These are phyloP conservation scores for Botrytis medusae DNA, from an alignment of 2,329 filamentous ascomycete species.

Conservation along the genomic window DNA sequence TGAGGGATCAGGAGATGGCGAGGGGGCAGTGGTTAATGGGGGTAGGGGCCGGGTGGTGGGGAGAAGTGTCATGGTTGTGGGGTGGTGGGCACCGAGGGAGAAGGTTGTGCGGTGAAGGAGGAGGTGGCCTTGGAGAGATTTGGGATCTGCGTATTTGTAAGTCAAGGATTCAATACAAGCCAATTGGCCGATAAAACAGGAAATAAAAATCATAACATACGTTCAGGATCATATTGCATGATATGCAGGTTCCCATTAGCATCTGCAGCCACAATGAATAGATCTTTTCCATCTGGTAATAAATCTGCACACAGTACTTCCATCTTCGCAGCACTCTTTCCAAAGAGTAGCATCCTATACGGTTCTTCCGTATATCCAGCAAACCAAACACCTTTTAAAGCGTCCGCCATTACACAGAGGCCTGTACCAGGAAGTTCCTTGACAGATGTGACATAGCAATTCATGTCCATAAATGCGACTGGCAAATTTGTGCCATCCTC, in stretches of 20 bases:
- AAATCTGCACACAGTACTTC: conserved; percentile 84
- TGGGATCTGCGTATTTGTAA: conserved; percentile 66
- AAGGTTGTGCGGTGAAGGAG: conserved; percentile 87
- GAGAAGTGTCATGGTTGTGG: conserved; percentile 73
- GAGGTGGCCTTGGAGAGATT: conserved; percentile 84
- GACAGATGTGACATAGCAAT: conserved; percentile 83
- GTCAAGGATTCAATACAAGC: neutral
- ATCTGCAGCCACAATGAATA: conserved; percentile 82
- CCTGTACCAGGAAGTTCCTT: conserved; percentile 83
- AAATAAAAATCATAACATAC: conserved; percentile 52
- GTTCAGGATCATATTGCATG: conserved; percentile 91
- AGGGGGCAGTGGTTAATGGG: conserved; percentile 47
- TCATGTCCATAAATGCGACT: conserved; percentile 97
- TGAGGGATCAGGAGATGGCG: conserved; percentile 35
- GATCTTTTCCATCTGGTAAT: conserved; percentile 76
- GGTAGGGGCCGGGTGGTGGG: conserved; percentile 59
- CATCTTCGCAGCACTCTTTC: conserved; percentile 76
- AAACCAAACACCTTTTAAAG: conserved; percentile 93
- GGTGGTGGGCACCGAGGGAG: conserved; percentile 75
- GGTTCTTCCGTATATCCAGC: conserved; percentile 95
- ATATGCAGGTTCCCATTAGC: conserved; percentile 84
- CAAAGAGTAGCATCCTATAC: conserved; percentile 90
- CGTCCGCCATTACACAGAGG: conserved; percentile 84
- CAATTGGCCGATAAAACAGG: conserved; percentile 2
- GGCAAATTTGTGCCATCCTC: conserved; percentile 91